A percentile compares a stretch with the other conserved stretches of the same genome.
Conservation (phyloP, 148 eudicot genomes). For the Agrostemma githago region DNA sequence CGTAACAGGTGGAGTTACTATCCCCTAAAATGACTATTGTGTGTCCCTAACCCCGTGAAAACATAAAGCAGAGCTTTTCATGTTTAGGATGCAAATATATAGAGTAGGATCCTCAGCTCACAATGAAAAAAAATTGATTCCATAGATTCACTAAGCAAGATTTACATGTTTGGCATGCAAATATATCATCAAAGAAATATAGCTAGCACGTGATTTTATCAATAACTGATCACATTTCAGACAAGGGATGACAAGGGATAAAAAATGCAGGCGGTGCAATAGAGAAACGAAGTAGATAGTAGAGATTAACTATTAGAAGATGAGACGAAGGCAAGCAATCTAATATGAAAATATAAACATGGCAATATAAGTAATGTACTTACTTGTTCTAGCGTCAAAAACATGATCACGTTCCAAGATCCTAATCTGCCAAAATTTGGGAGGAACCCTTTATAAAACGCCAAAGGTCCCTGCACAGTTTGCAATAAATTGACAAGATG, state of each 20-base stretch:
- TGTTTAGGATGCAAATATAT: too few species aligned
- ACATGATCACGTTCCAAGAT: constrained; percentile 80
- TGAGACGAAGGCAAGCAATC: not conserved
- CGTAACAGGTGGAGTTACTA: too few species aligned
- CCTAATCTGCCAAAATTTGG: constrained; percentile 81
- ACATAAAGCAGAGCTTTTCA: too few species aligned
- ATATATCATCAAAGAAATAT: not conserved
- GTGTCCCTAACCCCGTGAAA: too few species aligned
- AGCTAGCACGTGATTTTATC: not conserved
- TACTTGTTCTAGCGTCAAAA: constrained; percentile 84
- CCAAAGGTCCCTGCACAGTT: constrained; percentile 65
- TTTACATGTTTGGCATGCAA: not conserved
- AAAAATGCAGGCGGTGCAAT: not conserved
- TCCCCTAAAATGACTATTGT: too few species aligned
- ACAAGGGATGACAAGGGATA: not conserved
- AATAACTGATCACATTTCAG: not conserved
- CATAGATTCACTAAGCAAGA: too few species aligned
- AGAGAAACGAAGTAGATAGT: not conserved
- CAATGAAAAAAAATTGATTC: too few species aligned
- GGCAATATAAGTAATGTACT: constrained; percentile 16
- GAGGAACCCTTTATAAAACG: constrained; percentile 87
- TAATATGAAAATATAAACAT: not conserved
- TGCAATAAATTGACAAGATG: not conserved
- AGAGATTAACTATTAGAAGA: not conserved
- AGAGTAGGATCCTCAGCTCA: too few species aligned